Conservation (phyloP, 2,329 filamentous ascomycete species). For the Pseudocercospora fijiensis region DNA sequence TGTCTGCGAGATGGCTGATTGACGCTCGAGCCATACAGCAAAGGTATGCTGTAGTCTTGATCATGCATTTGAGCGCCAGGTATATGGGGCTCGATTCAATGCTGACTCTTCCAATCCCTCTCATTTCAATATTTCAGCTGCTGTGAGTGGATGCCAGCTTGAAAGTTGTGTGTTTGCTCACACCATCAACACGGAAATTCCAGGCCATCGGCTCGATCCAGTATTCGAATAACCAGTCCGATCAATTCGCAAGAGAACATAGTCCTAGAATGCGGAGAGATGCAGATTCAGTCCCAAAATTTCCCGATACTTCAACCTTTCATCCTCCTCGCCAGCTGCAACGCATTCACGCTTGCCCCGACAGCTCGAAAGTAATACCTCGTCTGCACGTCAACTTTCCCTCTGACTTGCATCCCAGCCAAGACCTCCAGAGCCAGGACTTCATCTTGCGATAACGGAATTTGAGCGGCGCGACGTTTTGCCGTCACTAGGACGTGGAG, state of each 20-base stretch:
- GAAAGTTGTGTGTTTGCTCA: neutral
- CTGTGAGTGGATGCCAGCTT: neutral
- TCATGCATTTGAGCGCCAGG: no score
- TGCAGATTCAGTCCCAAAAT: neutral
- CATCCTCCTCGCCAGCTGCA: slow-evolving; percentile 25
- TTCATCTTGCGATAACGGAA: slow-evolving; percentile 12
- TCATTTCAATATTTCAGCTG: no score
- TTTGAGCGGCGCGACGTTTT: slow-evolving; percentile 20
- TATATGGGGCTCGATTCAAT: no score
- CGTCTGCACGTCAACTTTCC: slow-evolving; percentile 22
- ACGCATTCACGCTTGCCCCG: slow-evolving; percentile 13
- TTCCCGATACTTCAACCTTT: slow-evolving; percentile 5
- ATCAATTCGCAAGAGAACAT: neutral
- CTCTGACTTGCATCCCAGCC: slow-evolving; percentile 26
- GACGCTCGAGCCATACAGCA: neutral
- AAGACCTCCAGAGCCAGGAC: slow-evolving; percentile 21
- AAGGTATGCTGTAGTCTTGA: neutral
- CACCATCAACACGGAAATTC: neutral
- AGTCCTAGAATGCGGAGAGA: neutral
- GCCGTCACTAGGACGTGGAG: slow-evolving; percentile 24
- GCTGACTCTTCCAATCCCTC: no score
- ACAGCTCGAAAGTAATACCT: slow-evolving; percentile 20
- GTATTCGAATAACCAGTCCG: neutral
- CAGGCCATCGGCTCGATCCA: neutral
- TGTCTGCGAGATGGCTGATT: neutral